phyloP scores from a whole-genome alignment of 2,329 filamentous ascomycete species.

The Epichloe sibirici region DNA sequence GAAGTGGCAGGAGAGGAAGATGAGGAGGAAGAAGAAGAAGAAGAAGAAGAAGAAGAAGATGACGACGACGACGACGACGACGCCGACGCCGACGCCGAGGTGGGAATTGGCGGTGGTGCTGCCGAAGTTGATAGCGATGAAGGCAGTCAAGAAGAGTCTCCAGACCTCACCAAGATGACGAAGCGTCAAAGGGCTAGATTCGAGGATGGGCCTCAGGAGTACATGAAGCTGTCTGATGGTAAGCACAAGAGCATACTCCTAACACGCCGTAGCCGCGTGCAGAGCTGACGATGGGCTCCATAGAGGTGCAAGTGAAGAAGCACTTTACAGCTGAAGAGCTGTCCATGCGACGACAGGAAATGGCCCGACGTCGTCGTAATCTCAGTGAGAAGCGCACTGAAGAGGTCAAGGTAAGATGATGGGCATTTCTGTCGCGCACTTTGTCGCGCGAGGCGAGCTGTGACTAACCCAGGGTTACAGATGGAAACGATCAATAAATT shows the following conservation, averaged over 20 bases:
- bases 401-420: constrained; percentile 43
- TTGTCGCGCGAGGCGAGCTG: background rate
- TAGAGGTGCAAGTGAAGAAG: constrained; percentile 53
- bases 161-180: constrained; percentile 47
- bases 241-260: constrained; percentile 12
- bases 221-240: constrained; percentile 51
- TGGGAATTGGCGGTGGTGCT: constrained; percentile 24
- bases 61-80: constrained; percentile 26
- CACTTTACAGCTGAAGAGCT: constrained; percentile 48
- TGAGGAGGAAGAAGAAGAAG: constrained; percentile 28
- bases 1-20: constrained; percentile 30
- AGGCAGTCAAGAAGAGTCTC: constrained; percentile 36
- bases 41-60: constrained; percentile 26
- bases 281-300: constrained; percentile 6
- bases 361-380: constrained; percentile 48
- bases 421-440: background rate
- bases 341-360: constrained; percentile 49
- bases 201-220: constrained; percentile 41
- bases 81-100: constrained; percentile 26
- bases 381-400: constrained; percentile 54
- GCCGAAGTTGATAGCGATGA: constrained; percentile 30
- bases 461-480: constrained; percentile 26
- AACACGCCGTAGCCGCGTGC: background rate
- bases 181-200: constrained; percentile 48
- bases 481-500: constrained; percentile 89